Percentiles rank a stretch among this genome's conserved stretches.
Evolutionary conservation across 2,329 filamentous ascomycete genomes (phyloP).

Genomic region (Pestalotiopsis sp.): DNA sequence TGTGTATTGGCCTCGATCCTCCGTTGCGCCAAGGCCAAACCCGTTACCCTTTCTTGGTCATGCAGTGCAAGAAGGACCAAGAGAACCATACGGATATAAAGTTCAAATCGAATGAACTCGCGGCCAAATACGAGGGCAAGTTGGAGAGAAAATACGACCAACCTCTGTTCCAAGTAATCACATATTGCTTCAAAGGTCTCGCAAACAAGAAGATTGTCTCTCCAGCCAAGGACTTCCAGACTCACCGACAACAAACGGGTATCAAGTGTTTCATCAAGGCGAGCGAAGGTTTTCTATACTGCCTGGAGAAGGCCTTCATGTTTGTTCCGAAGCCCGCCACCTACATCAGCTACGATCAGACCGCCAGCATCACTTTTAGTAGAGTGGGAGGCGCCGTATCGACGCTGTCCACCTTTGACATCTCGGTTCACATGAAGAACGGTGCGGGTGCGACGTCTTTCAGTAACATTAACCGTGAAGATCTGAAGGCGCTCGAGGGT

Average conservation of each 20-base stretch:
- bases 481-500: conserved; percentile 91
- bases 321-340: conserved; percentile 98
- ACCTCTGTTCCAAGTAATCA: conserved; percentile 88
- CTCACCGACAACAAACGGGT: conserved; percentile 88
- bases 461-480: conserved; percentile 98
- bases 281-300: conserved; percentile 96
- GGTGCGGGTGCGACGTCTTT: conserved; percentile 91
- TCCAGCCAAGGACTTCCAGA: conserved; percentile 91
- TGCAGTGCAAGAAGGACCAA: conserved; percentile 87
- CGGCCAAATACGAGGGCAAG: conserved; percentile 85
- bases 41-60: conserved; percentile 95
- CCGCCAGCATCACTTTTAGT: conserved; percentile 89
- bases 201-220: conserved; percentile 94
- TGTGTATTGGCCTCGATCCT: conserved; percentile 91
- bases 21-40: conserved; percentile 96
- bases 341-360: conserved; percentile 94
- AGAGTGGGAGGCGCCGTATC: conserved; percentile 93
- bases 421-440: conserved; percentile 86
- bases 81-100: no score
- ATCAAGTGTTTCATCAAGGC: conserved; percentile 99
- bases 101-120: conserved; percentile 41
- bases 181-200: conserved; percentile 91
- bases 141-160: conserved; percentile 88
- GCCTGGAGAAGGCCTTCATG: conserved; percentile 96
- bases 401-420: conserved; percentile 93